Conservation (phyloP, 768 basidiomycete genomes). For the Sporobolomyces phaffii region DNA sequence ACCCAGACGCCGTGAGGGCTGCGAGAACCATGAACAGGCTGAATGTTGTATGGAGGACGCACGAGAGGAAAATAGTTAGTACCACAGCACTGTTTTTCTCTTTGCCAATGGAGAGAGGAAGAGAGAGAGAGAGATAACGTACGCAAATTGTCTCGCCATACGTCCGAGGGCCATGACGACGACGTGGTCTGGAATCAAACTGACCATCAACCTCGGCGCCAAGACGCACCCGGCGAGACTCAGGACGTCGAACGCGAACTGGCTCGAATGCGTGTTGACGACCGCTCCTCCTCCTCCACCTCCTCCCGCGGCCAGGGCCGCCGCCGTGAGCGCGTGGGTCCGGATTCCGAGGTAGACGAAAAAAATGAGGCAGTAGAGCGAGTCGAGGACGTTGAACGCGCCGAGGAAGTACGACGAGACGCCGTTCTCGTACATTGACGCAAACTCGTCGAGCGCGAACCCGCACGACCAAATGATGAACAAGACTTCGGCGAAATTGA, state of each 20-base stretch:
- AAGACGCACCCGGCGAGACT: conserved; percentile 65
- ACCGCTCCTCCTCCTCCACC: conserved; percentile 21
- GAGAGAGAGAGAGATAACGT: neutral
- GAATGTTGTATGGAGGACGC: too few relatives aligned
- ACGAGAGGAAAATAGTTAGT: too few relatives aligned
- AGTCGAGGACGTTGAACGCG: conserved; percentile 32
- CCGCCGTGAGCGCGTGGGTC: conserved; percentile 56
- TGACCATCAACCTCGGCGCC: conserved; percentile 58
- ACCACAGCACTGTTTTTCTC: too few relatives aligned
- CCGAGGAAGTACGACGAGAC: conserved; percentile 14
- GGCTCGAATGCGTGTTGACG: conserved; percentile 52
- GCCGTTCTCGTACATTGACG: conserved; percentile 33
- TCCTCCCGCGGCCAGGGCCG: too few relatives aligned
- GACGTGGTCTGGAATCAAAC: conserved; percentile 32
- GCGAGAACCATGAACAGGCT: conserved; percentile 15
- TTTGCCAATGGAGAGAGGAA: too few relatives aligned
- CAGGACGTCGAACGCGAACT: conserved; percentile 72
- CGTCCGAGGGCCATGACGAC: conserved; percentile 34
- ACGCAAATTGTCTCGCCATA: conserved; percentile 29
- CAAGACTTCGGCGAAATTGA: conserved; percentile 31
- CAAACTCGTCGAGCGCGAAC: conserved; percentile 40
- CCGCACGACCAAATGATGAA: conserved; percentile 38
- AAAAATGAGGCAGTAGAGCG: conserved; percentile 52
- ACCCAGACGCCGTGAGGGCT: conserved; percentile 25
- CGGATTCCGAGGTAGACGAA: conserved; percentile 63